Base-by-base conservation (phyloP, 257 asterid species). In the Cordia subcordata region DNA sequence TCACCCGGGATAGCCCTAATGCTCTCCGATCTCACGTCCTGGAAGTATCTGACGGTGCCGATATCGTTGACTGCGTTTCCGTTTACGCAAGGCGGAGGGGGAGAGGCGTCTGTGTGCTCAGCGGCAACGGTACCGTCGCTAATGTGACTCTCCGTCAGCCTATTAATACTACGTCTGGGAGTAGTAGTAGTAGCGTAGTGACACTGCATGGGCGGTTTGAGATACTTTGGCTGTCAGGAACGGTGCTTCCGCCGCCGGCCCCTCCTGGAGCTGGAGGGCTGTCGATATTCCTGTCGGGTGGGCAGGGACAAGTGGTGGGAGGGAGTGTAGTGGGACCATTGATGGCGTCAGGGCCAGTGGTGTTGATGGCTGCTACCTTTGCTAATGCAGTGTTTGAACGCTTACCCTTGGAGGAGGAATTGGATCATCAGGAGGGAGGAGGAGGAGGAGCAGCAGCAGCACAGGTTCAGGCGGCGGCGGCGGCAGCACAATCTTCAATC, bases 251-350 rank as follows among this genome's bases (percentile, higher is more conserved):
- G 13, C 95, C 95, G 8, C 95, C 95, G 0, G 88, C 94, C 3
- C 94, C 95, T 42, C 86, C 88, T 0, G 88, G 83, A 0, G 76
- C 86, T 9, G 82, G 85, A 3, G 86, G 88, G 0, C 33, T 85
- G 9, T 77, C 86, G 6, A 75, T 85, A 56, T 83, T 82, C 54
- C 63, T 85, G 47, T 63, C 85, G 0, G 91, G 88, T 0, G 95
- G 85, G 44, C 95, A 85, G 80, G 95, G 88, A 38, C 94, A 85
- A 72, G 82, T 85, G 21, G 85, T 85, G 32, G 94, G 94, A 10
- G 94, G 90, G 15, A 68, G 74, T 13, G 82, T 85, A 12, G 85
- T 72, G 49, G 94, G 91, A 1, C 86, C 86, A 33, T 42, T 86
- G 57, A 45, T 68, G 58, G 95, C 95, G 32, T 63, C 95, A 1